Evolutionary conservation across 352 stramenopile species (phyloP).

Genomic region (Achlya hypogyna): DNA sequence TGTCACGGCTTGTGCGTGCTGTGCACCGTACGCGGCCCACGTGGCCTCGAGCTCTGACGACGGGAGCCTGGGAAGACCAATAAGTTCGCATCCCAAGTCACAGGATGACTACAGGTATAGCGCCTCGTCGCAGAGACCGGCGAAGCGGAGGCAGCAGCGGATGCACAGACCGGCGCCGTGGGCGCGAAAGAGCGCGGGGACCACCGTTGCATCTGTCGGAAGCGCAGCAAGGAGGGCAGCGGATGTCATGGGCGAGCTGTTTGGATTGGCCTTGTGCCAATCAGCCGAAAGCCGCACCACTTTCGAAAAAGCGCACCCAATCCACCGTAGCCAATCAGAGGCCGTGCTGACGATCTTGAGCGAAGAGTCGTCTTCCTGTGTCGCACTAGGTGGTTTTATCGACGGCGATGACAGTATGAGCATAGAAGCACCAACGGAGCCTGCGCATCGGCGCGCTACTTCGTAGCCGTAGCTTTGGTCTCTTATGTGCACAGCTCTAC

Average conservation of each 20-base stretch:
- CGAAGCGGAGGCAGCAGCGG: constrained; percentile 63
- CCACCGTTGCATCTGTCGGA: background rate
- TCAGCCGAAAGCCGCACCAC: background rate
- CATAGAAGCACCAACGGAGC: no score
- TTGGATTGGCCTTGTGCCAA: background rate
- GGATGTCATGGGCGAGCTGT: background rate
- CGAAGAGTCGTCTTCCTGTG: no score
- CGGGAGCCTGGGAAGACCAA: background rate
- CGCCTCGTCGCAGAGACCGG: constrained; percentile 30
- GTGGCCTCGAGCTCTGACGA: background rate
- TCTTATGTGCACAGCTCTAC: no score
- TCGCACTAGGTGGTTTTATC: no score
- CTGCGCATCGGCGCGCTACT: no score
- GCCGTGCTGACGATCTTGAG: no score
- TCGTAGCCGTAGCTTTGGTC: no score
- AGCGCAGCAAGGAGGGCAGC: background rate
- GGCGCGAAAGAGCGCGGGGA: background rate
- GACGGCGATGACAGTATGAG: no score
- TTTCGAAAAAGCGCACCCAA: background rate
- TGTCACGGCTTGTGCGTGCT: background rate
- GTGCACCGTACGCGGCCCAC: background rate
- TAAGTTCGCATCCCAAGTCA: background rate
- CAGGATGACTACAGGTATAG: constrained; percentile 43
- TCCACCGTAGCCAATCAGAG: no score
- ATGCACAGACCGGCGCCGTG: constrained; percentile 29